Base-by-base conservation (phyloP, 2,329 filamentous ascomycete species). In the Trichoderma sp. region DNA sequence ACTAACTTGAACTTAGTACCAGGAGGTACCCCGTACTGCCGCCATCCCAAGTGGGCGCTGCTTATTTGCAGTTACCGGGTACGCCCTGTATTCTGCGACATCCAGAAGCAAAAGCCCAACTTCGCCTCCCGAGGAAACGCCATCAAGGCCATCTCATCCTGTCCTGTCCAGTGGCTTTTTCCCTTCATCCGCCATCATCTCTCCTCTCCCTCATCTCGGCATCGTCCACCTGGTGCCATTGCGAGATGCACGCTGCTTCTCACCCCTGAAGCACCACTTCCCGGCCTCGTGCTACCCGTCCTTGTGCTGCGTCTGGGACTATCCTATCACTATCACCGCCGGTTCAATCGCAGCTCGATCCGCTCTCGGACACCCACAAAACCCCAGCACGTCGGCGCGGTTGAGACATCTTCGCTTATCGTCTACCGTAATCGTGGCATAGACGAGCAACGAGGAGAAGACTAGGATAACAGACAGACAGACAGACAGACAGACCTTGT, bases 91-190 rank as follows among this genome's bases (percentile, higher is more conserved):
- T 32, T 64, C 45, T 52, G 45, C 61, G 61, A 64, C 19, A 34
- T 45, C 32, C 61, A 56, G 45, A 13, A 34, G 27, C 10, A n/a
- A 56, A 22, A 27, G 54, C 64, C 64, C 35, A 67, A 67, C 34
- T 67, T 67, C 35, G 64, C 64, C 64, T 67, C 57, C 64, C 42
- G 57, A 61, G 35, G 48, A 67, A 67, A 67, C 42, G 42, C 64
- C 64, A 61, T 52, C 52, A n/a, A n/a, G n/a, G n/a, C n/a, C n/a
- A n/a, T n/a, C n/a, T n/a, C 52, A 34, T 54, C 37, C 50, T 56
- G 25, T 59, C 29, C 17, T 45, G 53, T 39, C 42, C 50, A 4
- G 56, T 39, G 53, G 64, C 42, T 58, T 53, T 58, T 59, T 27
- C 6, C 54, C 32, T 52, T 57, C 29, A 45, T 58, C 42, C 32